A percentile compares a stretch with the other conserved stretches of the same genome.
Conservation (phyloP, 2,329 filamentous ascomycete genomes). For the Daldinia sp. region DNA sequence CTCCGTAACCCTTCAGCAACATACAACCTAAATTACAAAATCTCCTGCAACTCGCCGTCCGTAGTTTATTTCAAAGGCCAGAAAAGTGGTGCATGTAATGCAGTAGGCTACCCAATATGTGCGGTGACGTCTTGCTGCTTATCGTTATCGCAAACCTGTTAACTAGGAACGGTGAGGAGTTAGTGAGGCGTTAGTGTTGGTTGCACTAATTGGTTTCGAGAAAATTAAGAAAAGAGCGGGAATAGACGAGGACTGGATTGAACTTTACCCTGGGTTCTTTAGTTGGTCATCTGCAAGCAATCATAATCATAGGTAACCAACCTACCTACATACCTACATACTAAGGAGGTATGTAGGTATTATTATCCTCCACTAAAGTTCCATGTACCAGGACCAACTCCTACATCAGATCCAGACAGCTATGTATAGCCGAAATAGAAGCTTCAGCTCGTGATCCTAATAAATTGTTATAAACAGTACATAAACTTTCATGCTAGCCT, state of each 20-base stretch:
- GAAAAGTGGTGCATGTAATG: too few species aligned
- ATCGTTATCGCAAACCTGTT: conserved; percentile 28
- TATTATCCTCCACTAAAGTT: conserved; percentile 30
- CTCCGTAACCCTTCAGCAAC: neutral
- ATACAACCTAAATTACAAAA: neutral
- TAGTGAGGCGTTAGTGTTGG: neutral
- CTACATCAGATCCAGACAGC: neutral
- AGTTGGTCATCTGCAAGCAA: conserved; percentile 28
- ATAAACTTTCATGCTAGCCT: neutral
- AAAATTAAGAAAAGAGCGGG: conserved; percentile 9
- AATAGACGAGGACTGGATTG: conserved; percentile 7
- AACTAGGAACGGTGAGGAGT: conserved; percentile 11
- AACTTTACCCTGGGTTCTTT: too few species aligned
- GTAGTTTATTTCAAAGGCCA: neutral
- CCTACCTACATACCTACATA: neutral
- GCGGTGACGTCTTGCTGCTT: conserved; percentile 27
- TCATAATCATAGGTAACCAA: conserved; percentile 4
- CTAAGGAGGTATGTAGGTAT: neutral
- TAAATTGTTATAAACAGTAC: neutral
- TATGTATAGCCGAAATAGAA: conserved; percentile 11
- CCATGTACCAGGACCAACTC: conserved; percentile 18
- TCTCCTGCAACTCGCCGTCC: neutral
- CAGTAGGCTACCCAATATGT: neutral
- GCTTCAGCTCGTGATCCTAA: conserved; percentile 13
- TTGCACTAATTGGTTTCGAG: conserved; percentile 1